A percentile compares a stretch with the other conserved stretches of the same genome.
phyloP scores from a whole-genome alignment of 2,329 filamentous ascomycete genomes.

The Botrytis cinerea region DNA sequence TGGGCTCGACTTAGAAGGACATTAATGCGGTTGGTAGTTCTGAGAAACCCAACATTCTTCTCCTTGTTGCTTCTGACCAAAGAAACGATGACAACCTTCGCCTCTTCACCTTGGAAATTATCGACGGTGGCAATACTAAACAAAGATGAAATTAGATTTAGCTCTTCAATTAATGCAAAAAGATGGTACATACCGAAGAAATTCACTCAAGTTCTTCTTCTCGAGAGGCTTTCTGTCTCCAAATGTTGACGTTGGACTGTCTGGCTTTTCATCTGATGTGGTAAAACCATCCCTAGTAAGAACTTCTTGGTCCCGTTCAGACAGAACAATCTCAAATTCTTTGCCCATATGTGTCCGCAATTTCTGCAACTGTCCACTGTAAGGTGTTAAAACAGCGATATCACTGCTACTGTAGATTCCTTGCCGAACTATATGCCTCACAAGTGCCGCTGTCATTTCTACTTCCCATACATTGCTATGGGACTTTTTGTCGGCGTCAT shows the following conservation, averaged over 20 bases:
- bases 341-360: slow-evolving; percentile 32
- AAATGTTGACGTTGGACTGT: neutral
- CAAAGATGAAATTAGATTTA: neutral
- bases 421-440: slow-evolving; percentile 66
- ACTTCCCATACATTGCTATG: slow-evolving; percentile 59
- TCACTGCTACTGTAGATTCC: slow-evolving; percentile 59
- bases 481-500: slow-evolving; percentile 24
- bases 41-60: slow-evolving; percentile 64
- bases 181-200: slow-evolving; percentile 30
- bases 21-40: slow-evolving; percentile 67
- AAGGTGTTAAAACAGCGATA: slow-evolving; percentile 71
- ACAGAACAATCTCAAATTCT: slow-evolving; percentile 41
- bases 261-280: slow-evolving; percentile 8
- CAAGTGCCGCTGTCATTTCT: slow-evolving; percentile 61
- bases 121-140: slow-evolving; percentile 60
- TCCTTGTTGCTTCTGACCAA: slow-evolving; percentile 68
- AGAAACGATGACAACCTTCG: slow-evolving; percentile 68
- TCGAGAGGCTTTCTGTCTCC: slow-evolving; percentile 19
- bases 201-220: slow-evolving; percentile 36
- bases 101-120: slow-evolving; percentile 72
- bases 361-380: slow-evolving; percentile 56
- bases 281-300: slow-evolving; percentile 31
- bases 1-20: slow-evolving; percentile 66
- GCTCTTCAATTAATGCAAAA: neutral
- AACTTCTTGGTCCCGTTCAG: slow-evolving; percentile 40